phyloP scores from a whole-genome alignment of 2,329 filamentous ascomycete species.

The Pyrenochaeta sp. region DNA sequence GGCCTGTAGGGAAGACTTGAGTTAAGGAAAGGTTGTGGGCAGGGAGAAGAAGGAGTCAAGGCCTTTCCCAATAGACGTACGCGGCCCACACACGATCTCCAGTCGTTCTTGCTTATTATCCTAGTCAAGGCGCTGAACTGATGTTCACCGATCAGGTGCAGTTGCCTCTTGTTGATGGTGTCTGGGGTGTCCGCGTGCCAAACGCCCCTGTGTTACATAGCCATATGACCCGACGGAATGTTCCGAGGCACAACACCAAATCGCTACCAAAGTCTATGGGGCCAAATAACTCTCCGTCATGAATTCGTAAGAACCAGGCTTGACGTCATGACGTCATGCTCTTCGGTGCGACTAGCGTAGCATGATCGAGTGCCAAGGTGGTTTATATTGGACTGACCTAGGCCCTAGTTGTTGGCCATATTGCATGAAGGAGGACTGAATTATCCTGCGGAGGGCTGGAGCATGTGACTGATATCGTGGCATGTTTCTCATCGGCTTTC shows the following conservation, averaged over 20 bases:
- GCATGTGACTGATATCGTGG: not conserved
- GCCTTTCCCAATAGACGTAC: not conserved
- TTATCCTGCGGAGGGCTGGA: not conserved
- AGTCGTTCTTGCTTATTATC: slow-evolving; percentile 9
- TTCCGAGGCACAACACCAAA: slow-evolving; percentile 13
- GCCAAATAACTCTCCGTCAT: not conserved
- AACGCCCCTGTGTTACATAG: slow-evolving; percentile 17
- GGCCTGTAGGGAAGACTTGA: not conserved
- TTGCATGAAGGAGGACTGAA: not conserved
- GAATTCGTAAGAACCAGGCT: not conserved
- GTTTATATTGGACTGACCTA: not conserved
- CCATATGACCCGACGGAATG: slow-evolving; percentile 5
- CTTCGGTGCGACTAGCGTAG: not conserved
- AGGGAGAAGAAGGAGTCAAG: not conserved
- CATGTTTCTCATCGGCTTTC: not conserved
- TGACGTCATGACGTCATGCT: not conserved
- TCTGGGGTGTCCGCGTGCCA: slow-evolving; percentile 22
- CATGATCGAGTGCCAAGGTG: not conserved
- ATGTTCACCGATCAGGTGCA: slow-evolving; percentile 24
- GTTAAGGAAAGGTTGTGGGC: not conserved
- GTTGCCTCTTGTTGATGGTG: slow-evolving; percentile 16
- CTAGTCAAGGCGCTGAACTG: slow-evolving; percentile 8
- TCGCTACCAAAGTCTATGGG: not conserved
- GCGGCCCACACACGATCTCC: not conserved
- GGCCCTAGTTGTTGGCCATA: not conserved